Evolutionary conservation across 306 rosid species (phyloP).

Genomic region (Lathyrus tuberosus): DNA sequence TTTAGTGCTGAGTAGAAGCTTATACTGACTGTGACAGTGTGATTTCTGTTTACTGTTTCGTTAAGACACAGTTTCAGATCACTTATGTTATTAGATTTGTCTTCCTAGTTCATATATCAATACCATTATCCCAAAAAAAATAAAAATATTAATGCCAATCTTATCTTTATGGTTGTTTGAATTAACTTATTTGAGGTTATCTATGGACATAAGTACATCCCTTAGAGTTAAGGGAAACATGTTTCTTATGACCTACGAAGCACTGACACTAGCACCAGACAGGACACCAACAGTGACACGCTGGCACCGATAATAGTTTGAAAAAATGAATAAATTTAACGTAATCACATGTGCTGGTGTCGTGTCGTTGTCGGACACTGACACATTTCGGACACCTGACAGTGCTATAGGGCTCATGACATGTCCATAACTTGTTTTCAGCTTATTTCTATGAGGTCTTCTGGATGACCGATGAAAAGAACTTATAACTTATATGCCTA

Average conservation of each 20-base stretch:
- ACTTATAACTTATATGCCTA: neutral
- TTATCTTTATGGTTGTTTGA: neutral
- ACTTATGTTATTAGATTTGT: neutral
- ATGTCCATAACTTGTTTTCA: neutral
- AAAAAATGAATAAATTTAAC: no score
- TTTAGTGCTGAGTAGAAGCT: no score
- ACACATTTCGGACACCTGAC: no score
- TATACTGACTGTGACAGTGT: neutral
- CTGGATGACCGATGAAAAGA: neutral
- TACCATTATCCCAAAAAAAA: neutral
- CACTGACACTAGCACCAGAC: no score
- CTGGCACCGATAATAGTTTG: no score
- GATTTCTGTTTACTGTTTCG: neutral
- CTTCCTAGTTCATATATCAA: constrained; percentile 5
- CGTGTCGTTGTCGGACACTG: no score
- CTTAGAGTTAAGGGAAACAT: neutral
- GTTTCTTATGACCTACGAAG: no score
- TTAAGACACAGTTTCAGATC: neutral
- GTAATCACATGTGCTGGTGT: no score
- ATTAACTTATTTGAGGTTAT: neutral
- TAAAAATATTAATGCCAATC: neutral
- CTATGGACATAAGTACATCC: neutral
- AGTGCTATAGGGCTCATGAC: neutral
- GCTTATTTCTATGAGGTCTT: neutral
- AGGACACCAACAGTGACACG: no score